Conservation (phyloP, 164 flowering plant genomes). For the Piper longum region DNA sequence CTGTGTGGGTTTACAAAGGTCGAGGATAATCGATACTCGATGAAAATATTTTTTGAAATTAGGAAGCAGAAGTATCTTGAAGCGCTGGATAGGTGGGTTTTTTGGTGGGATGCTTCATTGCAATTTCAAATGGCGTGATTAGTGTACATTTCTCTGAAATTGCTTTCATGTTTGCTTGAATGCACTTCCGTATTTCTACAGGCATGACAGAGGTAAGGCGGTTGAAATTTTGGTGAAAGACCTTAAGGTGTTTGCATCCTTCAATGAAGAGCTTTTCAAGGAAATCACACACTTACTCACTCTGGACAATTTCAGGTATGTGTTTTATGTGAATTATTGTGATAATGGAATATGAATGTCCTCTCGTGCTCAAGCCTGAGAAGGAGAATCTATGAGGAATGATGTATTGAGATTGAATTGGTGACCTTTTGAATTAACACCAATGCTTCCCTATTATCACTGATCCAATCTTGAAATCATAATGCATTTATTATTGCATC, state of each 20-base stretch:
- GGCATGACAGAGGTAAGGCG: slow-evolving; percentile 66
- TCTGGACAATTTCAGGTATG: no score
- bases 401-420: no score
- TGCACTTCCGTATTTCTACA: slow-evolving; percentile 6
- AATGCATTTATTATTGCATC: neutral
- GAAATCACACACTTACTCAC: no score
- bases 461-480: neutral
- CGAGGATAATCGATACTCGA: no score
- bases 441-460: no score
- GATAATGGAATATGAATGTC: slow-evolving; percentile 60
- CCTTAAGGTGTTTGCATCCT: slow-evolving; percentile 69
- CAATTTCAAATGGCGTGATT: neutral
- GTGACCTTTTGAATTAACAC: no score
- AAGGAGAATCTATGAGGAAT: no score
- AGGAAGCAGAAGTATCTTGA: no score
- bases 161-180: neutral
- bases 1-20: neutral
- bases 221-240: slow-evolving; percentile 76
- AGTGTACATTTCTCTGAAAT: neutral
- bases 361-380: slow-evolving; percentile 32
- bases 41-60: no score
- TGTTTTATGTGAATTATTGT: slow-evolving; percentile 56
- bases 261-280: slow-evolving; percentile 51
- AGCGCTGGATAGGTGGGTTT: slow-evolving; percentile 24
- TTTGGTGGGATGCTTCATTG: no score